A percentile compares a stretch with the other conserved stretches of the same genome.
These are phyloP conservation scores for Eleusine indica DNA, from an alignment of 176 grass and related monocot species.

Conservation along the genomic window DNA sequence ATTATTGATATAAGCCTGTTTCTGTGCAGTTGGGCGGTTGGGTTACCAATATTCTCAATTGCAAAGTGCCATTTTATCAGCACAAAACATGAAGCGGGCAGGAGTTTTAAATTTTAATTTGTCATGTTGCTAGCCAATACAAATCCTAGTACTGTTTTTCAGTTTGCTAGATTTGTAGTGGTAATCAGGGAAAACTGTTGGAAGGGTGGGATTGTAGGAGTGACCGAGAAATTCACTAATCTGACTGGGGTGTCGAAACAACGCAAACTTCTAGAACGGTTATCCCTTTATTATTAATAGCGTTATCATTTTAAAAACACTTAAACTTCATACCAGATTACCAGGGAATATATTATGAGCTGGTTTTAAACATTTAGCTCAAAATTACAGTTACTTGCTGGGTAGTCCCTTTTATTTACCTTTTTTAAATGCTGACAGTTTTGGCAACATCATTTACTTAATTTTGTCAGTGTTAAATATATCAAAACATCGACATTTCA, in stretches of 20 bases:
- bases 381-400: not conserved
- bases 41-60: not conserved
- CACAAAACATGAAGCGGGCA: not conserved
- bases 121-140: not conserved
- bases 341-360: not conserved
- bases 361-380: not conserved
- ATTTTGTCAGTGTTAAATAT: not conserved
- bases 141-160: not conserved
- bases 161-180: not conserved
- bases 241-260: not conserved
- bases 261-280: not conserved
- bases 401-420: not conserved
- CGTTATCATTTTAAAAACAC: not conserved
- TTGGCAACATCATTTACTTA: not conserved
- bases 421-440: not conserved
- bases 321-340: not conserved
- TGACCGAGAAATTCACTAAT: not conserved
- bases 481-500: not conserved
- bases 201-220: not conserved
- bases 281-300: not conserved
- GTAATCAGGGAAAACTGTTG: not conserved
- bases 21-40: conserved; percentile 7
- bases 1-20: not conserved
- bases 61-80: not conserved
- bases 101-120: conserved; percentile 4